Evolutionary conservation across 192 early-diverging fungal genomes (phyloP).

Genomic region (Backusella australiensis): DNA sequence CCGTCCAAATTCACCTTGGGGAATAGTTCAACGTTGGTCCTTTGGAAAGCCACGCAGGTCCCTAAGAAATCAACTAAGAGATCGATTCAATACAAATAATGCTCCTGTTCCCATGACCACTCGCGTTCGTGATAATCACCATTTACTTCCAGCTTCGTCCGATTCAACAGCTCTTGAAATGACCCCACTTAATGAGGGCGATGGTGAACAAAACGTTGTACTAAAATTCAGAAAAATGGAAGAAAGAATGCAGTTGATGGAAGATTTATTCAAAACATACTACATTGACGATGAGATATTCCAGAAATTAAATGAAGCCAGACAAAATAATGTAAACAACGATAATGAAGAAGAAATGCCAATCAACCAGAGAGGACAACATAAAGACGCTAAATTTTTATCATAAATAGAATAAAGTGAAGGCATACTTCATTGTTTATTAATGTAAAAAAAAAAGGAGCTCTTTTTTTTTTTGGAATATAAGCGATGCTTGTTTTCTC

Average conservation of each 20-base stretch:
- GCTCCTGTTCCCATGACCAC: slow-evolving; percentile 3
- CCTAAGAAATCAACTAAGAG: background rate
- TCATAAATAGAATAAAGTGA: no score
- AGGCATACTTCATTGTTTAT: no score
- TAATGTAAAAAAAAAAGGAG: no score
- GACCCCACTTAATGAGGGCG: background rate
- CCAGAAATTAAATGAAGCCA: background rate
- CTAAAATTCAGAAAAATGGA: slow-evolving; percentile 5
- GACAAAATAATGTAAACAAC: background rate
- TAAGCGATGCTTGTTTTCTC: no score
- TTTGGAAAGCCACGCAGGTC: background rate
- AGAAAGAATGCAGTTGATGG: slow-evolving; percentile 15
- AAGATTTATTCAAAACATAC: slow-evolving; percentile 14
- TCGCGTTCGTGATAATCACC: background rate
- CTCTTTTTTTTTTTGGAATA: no score
- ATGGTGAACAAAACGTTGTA: background rate
- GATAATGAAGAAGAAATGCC: background rate
- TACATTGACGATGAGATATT: slow-evolving; percentile 20
- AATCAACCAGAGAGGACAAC: no score
- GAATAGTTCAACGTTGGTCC: slow-evolving; percentile 20
- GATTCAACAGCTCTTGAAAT: background rate
- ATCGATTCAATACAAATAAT: background rate
- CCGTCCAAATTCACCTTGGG: slow-evolving; percentile 18
- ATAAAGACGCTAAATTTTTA: no score
- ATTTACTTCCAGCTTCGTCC: background rate